Base-by-base conservation (phyloP, 768 basidiomycete genomes). In the Trichaptum fuscoviolaceum region DNA sequence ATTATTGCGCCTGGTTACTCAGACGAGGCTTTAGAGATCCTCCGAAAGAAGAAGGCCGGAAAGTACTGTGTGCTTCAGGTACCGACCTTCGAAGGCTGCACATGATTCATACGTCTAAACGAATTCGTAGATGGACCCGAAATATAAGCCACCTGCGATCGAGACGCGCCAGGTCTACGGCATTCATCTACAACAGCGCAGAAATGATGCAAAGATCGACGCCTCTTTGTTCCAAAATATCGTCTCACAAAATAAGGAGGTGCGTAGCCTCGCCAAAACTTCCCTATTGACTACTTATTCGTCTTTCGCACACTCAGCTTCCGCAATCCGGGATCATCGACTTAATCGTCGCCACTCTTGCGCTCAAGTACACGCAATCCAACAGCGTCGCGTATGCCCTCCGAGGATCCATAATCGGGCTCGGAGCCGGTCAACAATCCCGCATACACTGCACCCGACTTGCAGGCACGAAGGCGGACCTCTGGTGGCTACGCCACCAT, bases 401-500 rank as follows among this genome's bases (percentile, higher is more conserved):
- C 72, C 90, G 87, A 72, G 97, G 97, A 15, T 88, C 95, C 17
- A 91, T 96, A 75, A 85, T 99, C 71, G 97, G 96, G 61, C 90
- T 98, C 61, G 97, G 97, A 35, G 97, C 97, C 0, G 97, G 96
- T 15, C 97, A 99, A 74, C 97, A 99, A 76, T 99, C 96, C 5
- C 92, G 97, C 57, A 99, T 99, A 74, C 97, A 99, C 82, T 99
- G 97, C 80, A 99, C 97, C 18, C 92, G 97, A 34, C 89, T 99
- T 59, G 97, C 97, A 2, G 97, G 97, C 2, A 87, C 89, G 63
- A 99, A 99, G 79, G 95, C 96, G n/a, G 97, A 99, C 79, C 84
- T 95, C 70, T 99, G 97, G 97, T 99, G 97, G 96, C 84, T 99
- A 65, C 90, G 97, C 15, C 95, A 99, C 81, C 95, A 99, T 79